These are phyloP conservation scores for Cylindrotheca fusiformis DNA, from an alignment of 108 stramenopile species.

Conservation along the genomic window DNA sequence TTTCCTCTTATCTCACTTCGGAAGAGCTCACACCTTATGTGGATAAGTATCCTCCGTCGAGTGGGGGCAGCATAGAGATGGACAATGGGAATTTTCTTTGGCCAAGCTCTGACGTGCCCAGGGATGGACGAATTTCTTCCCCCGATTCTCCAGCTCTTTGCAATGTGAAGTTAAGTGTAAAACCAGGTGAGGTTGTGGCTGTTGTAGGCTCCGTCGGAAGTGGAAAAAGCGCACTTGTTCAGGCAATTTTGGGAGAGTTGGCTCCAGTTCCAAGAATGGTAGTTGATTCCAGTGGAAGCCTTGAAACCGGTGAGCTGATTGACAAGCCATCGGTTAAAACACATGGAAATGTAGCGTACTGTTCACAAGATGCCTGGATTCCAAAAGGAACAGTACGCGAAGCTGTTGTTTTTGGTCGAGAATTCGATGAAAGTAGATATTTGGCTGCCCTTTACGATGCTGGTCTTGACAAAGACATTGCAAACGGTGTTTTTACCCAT, in stretches of 20 bases:
- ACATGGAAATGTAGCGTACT: conserved; percentile 67
- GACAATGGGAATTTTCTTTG: conserved; percentile 74
- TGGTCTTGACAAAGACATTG: conserved; percentile 71
- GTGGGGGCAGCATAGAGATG: conserved; percentile 66
- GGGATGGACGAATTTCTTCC: conserved; percentile 24
- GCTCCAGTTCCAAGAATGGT: conserved; percentile 56
- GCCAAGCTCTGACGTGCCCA: conserved; percentile 28
- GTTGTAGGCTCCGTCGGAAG: conserved; percentile 85
- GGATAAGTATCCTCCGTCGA: conserved; percentile 24
- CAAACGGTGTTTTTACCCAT: conserved; percentile 43
- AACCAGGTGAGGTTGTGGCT: conserved; percentile 74
- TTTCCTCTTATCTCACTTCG: conserved; percentile 56
- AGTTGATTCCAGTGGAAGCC: conserved; percentile 18
- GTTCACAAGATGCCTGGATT: conserved; percentile 83
- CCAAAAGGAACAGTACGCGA: conserved; percentile 80
- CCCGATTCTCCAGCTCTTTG: conserved; percentile 50
- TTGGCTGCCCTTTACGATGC: conserved; percentile 57
- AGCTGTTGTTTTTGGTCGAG: conserved; percentile 79
- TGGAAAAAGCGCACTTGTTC: conserved; percentile 87
- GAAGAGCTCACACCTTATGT: conserved; percentile 72
- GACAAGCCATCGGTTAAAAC: conserved; percentile 43
- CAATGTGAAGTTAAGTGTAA: conserved; percentile 51
- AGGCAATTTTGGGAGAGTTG: conserved; percentile 84
- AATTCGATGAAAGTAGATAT: conserved; percentile 69
- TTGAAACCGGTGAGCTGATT: conserved; percentile 18